Percentiles rank a stretch among this genome's conserved stretches.
phyloP scores from a whole-genome alignment of 225 moss, liverwort and hornwort genomes.

The Marchantia paleacea region DNA sequence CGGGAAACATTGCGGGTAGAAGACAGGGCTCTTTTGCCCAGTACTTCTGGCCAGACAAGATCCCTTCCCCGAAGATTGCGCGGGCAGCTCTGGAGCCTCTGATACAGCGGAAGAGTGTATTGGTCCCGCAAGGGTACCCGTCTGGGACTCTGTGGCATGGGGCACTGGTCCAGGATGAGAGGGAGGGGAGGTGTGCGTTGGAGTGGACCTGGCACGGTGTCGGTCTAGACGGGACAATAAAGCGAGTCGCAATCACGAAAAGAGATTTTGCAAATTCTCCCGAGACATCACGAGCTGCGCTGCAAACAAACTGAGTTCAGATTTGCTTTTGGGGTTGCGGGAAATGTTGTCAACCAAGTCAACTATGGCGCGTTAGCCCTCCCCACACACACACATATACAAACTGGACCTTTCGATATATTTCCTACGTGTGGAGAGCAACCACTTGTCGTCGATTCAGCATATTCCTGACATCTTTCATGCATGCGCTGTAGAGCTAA shows the following conservation, averaged over 20 bases:
- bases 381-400: too few species aligned
- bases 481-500: too few species aligned
- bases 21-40: neutral
- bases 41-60: constrained; percentile 3
- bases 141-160: neutral
- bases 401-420: too few species aligned
- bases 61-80: constrained; percentile 9
- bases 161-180: neutral
- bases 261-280: neutral
- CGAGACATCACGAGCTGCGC: constrained; percentile 13
- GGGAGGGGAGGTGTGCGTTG: neutral
- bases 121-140: too few species aligned
- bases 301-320: constrained; percentile 1
- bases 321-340: neutral
- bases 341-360: neutral
- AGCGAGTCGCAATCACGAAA: constrained; percentile 1
- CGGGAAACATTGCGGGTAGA: neutral
- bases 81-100: neutral
- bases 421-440: too few species aligned
- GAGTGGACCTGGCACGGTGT: constrained; percentile 9
- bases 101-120: too few species aligned
- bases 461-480: too few species aligned
- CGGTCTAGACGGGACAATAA: constrained; percentile 10
- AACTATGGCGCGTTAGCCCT: neutral
- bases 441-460: too few species aligned